A percentile compares a stretch with the other conserved stretches of the same genome.
Conservation (phyloP, 2,329 filamentous ascomycete genomes). For the Cladophialophora psammophila region DNA sequence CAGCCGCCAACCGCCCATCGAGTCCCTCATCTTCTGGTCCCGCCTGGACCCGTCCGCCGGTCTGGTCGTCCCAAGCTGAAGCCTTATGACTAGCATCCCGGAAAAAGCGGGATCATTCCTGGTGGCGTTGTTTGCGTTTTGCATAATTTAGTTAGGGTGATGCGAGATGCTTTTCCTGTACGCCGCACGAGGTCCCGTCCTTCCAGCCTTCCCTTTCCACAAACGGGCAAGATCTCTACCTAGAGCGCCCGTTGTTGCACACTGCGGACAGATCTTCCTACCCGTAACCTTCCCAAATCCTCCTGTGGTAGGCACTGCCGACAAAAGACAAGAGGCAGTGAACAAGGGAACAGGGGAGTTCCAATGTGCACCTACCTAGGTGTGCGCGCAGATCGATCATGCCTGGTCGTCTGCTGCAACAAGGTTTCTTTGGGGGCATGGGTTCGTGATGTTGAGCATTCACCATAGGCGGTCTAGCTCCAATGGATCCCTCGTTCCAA, state of each 20-base stretch:
- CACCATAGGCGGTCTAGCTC: constrained; percentile 15
- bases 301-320: background rate
- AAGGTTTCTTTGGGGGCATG: background rate
- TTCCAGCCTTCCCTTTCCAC: background rate
- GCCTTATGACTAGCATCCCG: constrained; percentile 17
- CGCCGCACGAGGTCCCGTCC: background rate
- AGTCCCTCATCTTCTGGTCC: too few relatives aligned
- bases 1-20: too few relatives aligned
- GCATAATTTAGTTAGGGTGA: constrained; percentile 5
- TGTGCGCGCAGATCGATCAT: background rate
- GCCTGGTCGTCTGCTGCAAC: background rate
- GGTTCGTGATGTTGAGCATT: constrained; percentile 16
- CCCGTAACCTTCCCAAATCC: background rate
- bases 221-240: constrained; percentile 1
- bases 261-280: background rate
- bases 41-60: background rate
- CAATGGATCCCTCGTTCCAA: constrained; percentile 1
- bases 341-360: background rate
- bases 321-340: background rate
- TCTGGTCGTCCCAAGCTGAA: constrained; percentile 11
- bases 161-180: constrained; percentile 5
- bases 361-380: background rate
- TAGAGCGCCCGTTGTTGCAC: too few relatives aligned
- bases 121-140: constrained; percentile 8
- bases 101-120: constrained; percentile 2